Evolutionary conservation across 2,329 filamentous ascomycete genomes (phyloP).

Genomic region (Diplodia sapinea): DNA sequence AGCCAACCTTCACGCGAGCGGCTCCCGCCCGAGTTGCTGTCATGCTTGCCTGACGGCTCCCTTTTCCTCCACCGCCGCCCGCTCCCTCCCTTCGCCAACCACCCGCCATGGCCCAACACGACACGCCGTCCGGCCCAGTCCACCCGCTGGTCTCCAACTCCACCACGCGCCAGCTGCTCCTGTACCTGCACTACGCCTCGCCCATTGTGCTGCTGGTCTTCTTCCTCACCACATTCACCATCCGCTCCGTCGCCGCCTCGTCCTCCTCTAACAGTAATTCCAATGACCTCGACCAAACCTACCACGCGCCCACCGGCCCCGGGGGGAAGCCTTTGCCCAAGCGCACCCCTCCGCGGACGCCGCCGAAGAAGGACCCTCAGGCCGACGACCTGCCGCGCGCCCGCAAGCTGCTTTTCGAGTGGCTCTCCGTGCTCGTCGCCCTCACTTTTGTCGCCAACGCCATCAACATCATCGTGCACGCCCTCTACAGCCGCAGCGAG

Average conservation of each 20-base stretch:
- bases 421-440: constrained; percentile 72
- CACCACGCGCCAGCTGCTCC: constrained; percentile 37
- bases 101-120: constrained; percentile 33
- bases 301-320: constrained; percentile 65
- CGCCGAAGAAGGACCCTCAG: constrained; percentile 54
- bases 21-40: constrained; percentile 28
- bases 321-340: constrained; percentile 87
- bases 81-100: constrained; percentile 22
- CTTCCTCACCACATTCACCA: constrained; percentile 67
- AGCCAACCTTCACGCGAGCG: constrained; percentile 24
- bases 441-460: constrained; percentile 78
- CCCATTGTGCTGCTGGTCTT: constrained; percentile 68
- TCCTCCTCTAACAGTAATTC: constrained; percentile 49
- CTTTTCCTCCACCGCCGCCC: constrained; percentile 29
- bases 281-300: constrained; percentile 36
- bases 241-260: constrained; percentile 63
- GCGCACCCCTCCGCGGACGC: constrained; percentile 53
- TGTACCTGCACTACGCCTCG: constrained; percentile 62
- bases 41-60: constrained; percentile 30
- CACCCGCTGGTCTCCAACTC: constrained; percentile 24
- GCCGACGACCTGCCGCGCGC: constrained; percentile 66
- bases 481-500: constrained; percentile 67
- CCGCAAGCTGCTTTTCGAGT: constrained; percentile 75
- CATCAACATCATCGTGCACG: constrained; percentile 74
- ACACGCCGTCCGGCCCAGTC: constrained; percentile 28